phyloP scores from a whole-genome alignment of 2,329 filamentous ascomycete species.

The Monilinia fructicola region DNA sequence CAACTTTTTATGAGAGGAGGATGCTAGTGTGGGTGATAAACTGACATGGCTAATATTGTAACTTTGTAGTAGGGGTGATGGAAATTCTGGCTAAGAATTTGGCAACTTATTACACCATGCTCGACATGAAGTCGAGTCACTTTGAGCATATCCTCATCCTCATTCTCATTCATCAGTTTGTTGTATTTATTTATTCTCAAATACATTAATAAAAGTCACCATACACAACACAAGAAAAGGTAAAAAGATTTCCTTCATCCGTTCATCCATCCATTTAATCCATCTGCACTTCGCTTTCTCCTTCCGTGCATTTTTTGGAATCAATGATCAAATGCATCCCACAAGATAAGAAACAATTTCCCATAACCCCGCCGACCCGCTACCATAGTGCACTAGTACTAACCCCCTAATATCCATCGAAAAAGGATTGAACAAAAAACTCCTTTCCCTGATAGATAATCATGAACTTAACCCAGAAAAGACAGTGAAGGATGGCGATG shows the following conservation, averaged over 20 bases:
- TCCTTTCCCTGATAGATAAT: slow-evolving; percentile 16
- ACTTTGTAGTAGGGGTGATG: no score
- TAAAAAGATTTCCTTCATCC: slow-evolving; percentile 6
- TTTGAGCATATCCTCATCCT: not conserved
- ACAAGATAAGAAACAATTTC: slow-evolving; percentile 15
- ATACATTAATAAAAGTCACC: slow-evolving; percentile 11
- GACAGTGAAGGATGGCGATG: not conserved
- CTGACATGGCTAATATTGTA: no score
- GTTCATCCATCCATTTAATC: slow-evolving; percentile 4
- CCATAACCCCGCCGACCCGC: not conserved
- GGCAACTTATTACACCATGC: no score
- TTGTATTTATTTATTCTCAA: slow-evolving; percentile 14
- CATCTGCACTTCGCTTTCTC: slow-evolving; percentile 6
- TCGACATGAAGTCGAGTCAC: no score
- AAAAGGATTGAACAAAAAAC: slow-evolving; percentile 14
- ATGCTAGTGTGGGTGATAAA: no score
- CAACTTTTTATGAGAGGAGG: no score
- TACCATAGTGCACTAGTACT: slow-evolving; percentile 8
- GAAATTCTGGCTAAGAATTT: no score
- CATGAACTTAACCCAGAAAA: slow-evolving; percentile 11
- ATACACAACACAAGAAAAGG: slow-evolving; percentile 15
- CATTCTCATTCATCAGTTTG: not conserved
- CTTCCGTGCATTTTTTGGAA: not conserved
- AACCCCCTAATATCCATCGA: slow-evolving; percentile 8
- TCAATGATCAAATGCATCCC: slow-evolving; percentile 8